These are phyloP conservation scores for Sugiyamaella paludigena DNA, from an alignment of 1,139 yeast genomes.

Conservation along the genomic window DNA sequence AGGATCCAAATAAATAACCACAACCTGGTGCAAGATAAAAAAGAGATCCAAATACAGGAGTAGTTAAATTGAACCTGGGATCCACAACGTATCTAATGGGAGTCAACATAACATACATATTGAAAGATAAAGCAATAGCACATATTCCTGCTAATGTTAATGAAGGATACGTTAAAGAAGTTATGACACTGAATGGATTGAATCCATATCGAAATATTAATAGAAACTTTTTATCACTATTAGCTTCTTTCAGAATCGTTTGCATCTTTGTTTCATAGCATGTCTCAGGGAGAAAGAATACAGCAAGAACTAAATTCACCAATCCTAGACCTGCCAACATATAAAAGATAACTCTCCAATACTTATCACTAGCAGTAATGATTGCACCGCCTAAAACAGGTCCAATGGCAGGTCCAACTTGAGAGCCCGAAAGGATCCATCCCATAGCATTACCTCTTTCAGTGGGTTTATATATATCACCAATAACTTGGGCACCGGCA, in stretches of 20 bases:
- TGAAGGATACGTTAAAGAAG: constrained; percentile 44
- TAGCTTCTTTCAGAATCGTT: constrained; percentile 44
- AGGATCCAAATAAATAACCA: constrained; percentile 50
- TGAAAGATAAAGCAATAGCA: constrained; percentile 43
- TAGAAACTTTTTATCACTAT: constrained; percentile 38
- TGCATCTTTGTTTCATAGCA: constrained; percentile 37
- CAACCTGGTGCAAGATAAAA: constrained; percentile 55
- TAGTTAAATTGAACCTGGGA: constrained; percentile 48
- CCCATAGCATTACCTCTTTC: constrained; percentile 80
- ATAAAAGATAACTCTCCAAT: constrained; percentile 53
- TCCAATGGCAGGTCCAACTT: constrained; percentile 75
- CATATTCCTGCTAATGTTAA: constrained; percentile 47
- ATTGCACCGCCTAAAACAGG: constrained; percentile 80
- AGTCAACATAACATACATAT: constrained; percentile 52
- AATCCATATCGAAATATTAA: constrained; percentile 46
- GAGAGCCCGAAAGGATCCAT: constrained; percentile 70
- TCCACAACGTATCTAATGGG: constrained; percentile 55
- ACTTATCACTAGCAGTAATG: constrained; percentile 45
- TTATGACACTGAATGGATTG: constrained; percentile 46
- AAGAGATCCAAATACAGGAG: constrained; percentile 49
- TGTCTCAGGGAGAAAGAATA: constrained; percentile 70
- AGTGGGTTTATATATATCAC: constrained; percentile 66
- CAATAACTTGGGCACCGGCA: constrained; percentile 85
- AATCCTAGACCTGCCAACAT: constrained; percentile 55
- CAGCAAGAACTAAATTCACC: constrained; percentile 47